phyloP scores from a whole-genome alignment of 306 rosid genomes.

The Lathyrus sativus region DNA sequence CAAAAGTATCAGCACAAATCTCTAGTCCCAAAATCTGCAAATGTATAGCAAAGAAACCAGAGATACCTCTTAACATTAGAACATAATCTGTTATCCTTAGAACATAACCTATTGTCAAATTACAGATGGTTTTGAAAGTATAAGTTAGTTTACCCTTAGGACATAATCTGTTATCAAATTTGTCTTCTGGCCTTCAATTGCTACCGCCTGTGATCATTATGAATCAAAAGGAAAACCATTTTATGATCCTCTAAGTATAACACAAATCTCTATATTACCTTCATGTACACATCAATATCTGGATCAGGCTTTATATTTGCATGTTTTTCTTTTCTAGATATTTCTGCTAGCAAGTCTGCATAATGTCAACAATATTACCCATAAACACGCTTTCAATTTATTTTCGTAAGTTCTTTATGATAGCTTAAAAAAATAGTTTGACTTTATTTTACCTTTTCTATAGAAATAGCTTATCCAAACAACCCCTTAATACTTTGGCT shows the following conservation, averaged over 20 bases:
- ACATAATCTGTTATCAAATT: slow-evolving; percentile 63
- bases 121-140: neutral
- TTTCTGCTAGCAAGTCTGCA: slow-evolving; percentile 61
- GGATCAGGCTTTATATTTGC: slow-evolving; percentile 65
- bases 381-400: too few relatives aligned
- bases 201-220: slow-evolving; percentile 54
- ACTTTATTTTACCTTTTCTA: neutral
- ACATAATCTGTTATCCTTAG: too few relatives aligned
- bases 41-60: neutral
- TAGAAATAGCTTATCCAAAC: neutral
- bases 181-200: slow-evolving; percentile 66
- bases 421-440: neutral
- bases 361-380: neutral
- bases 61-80: slow-evolving; percentile 43
- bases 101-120: too few relatives aligned
- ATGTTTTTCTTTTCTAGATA: slow-evolving; percentile 66
- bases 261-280: slow-evolving; percentile 42
- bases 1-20: slow-evolving; percentile 53
- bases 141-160: slow-evolving; percentile 49
- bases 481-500: too few relatives aligned
- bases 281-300: slow-evolving; percentile 69
- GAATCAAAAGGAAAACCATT: slow-evolving; percentile 11
- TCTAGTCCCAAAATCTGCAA: slow-evolving; percentile 56
- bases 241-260: neutral
- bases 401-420: too few relatives aligned